Percentiles rank a stretch among this genome's conserved stretches.
Conservation (phyloP, 192 early-diverging fungal genomes). For the Entomortierella chlamydospora region DNA sequence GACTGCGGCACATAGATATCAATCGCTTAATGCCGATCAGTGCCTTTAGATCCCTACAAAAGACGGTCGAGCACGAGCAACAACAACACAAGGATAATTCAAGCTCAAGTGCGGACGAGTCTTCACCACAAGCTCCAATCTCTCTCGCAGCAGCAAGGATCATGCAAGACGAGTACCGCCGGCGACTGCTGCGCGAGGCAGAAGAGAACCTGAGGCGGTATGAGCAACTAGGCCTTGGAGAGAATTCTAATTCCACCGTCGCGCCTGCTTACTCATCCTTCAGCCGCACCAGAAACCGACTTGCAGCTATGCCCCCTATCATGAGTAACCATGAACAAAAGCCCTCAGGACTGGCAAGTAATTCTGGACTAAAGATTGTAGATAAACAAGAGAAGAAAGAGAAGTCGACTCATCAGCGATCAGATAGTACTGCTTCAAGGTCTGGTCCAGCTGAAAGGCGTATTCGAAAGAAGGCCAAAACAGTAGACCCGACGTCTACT, state of each 20-base stretch:
- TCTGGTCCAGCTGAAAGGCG: not conserved
- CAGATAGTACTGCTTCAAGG: not conserved
- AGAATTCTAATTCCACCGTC: slow-evolving; percentile 14
- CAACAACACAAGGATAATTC: slow-evolving; percentile 9
- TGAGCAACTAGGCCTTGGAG: slow-evolving; percentile 60
- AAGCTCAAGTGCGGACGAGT: not conserved
- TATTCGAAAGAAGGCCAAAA: slow-evolving; percentile 25
- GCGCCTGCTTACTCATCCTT: slow-evolving; percentile 24
- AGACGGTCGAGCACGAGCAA: slow-evolving; percentile 28
- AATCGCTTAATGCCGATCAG: slow-evolving; percentile 58
- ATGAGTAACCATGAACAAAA: not conserved
- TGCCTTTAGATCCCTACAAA: slow-evolving; percentile 51
- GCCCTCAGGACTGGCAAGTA: not conserved
- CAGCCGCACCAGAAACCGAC: slow-evolving; percentile 40
- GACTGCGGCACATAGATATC: slow-evolving; percentile 60
- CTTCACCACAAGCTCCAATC: slow-evolving; percentile 12
- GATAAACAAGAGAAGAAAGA: slow-evolving; percentile 17
- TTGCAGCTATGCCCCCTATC: not conserved
- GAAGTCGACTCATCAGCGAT: not conserved
- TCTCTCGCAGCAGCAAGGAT: slow-evolving; percentile 33
- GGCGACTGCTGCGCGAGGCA: slow-evolving; percentile 59
- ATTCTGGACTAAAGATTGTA: not conserved
- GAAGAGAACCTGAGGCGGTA: slow-evolving; percentile 58
- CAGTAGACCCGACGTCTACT: not conserved
- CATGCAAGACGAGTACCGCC: slow-evolving; percentile 52